Conservation (phyloP, 2,329 filamentous ascomycete genomes). For the Talaromyces amestolkiae region DNA sequence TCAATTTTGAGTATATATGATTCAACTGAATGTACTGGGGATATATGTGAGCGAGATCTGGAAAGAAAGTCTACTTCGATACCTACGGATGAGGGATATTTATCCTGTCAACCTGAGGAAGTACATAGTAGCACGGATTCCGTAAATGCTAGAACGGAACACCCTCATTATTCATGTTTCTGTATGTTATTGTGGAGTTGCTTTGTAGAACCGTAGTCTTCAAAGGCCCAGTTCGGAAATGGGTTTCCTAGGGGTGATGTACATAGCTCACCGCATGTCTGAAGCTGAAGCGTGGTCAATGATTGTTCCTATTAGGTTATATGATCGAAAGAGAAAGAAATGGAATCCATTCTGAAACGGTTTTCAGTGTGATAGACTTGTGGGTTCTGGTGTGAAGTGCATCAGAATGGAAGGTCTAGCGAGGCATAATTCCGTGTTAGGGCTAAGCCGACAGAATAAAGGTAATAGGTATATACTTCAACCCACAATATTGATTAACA, state of each 20-base stretch:
- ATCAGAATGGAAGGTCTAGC: background rate
- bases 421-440: background rate
- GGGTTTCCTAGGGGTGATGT: background rate
- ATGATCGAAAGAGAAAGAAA: background rate
- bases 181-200: background rate
- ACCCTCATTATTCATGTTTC: background rate
- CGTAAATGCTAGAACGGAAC: background rate
- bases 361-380: background rate
- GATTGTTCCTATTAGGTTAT: background rate
- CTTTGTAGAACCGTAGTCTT: background rate
- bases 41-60: too few species aligned
- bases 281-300: background rate
- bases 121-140: background rate
- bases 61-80: background rate
- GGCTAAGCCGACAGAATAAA: background rate
- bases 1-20: background rate
- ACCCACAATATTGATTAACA: background rate
- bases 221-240: background rate
- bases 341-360: background rate
- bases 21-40: background rate
- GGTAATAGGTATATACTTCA: background rate
- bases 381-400: background rate
- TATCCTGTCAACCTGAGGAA: background rate
- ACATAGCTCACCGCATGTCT: background rate
- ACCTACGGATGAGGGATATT: background rate